Evolutionary conservation across 495 filamentous ascomycete species (phyloP).

Genomic region (Pyrenula aspistea): DNA sequence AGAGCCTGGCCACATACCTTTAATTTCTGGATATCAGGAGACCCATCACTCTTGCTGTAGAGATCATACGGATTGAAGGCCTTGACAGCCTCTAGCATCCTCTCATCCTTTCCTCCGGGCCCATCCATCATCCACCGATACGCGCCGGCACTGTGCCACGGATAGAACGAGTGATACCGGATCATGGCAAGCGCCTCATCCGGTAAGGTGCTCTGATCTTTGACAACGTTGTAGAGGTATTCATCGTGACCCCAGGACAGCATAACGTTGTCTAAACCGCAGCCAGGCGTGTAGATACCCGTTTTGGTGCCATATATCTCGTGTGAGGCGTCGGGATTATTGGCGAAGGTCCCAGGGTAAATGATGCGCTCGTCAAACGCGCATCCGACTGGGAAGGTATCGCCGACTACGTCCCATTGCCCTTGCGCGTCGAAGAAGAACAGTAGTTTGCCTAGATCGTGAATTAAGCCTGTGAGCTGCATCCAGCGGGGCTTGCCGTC

Average conservation of each 20-base stretch:
- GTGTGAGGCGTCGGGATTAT: constrained; percentile 57
- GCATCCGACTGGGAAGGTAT: constrained; percentile 84
- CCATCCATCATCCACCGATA: constrained; percentile 72
- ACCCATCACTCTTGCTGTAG: too few species aligned
- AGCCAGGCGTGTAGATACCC: constrained; percentile 68
- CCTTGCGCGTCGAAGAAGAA: constrained; percentile 72
- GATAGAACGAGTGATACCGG: constrained; percentile 80
- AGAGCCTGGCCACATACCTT: too few species aligned
- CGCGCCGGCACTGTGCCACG: constrained; percentile 72
- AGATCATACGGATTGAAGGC: too few species aligned
- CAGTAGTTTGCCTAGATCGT: constrained; percentile 83
- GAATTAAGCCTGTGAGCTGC: constrained; percentile 80
- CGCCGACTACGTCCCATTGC: constrained; percentile 89
- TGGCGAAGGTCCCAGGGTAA: constrained; percentile 60
- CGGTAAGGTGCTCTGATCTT: constrained; percentile 65
- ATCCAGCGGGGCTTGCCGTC: constrained; percentile 90
- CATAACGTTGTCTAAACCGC: constrained; percentile 75
- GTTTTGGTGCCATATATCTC: constrained; percentile 55
- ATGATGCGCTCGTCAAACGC: constrained; percentile 66
- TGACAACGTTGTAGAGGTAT: constrained; percentile 75
- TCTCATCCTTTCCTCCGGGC: constrained; percentile 65
- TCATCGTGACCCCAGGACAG: constrained; percentile 89
- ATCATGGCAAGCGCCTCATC: constrained; percentile 81
- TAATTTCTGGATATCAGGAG: too few species aligned
- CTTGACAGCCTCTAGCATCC: constrained; percentile 66